Evolutionary conservation across 768 basidiomycete genomes (phyloP), one percentile per base, ranked within the genome.

Genomic region (Naematelia aurantialba): DNA sequence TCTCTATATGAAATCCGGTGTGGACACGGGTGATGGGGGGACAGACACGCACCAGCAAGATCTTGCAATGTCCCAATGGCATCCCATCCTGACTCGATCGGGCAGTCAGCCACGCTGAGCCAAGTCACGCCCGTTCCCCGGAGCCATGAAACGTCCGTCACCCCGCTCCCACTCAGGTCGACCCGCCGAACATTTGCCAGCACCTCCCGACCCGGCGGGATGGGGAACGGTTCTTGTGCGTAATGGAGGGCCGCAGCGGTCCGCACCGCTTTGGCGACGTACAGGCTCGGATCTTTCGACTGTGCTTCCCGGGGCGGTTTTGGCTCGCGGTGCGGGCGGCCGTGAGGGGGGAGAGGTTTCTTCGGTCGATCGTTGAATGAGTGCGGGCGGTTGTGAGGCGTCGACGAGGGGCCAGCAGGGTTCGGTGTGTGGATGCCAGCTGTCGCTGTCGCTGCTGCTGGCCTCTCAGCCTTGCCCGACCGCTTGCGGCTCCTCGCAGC

Each of bases 251-350:
- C 71, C 2, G 61, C 58, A 19, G 68, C 45, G 5, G 66, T 62
- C 10, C 68, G 61, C 54, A 73, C 67, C 4, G 71, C 71, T 61
- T 73, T 73, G 3, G 71, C 68, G 22, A 60, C 57, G 48, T 67
- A 73, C n/a, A 55, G 55, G 12, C 50, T 61, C 3, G 66, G 66
- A 57, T 73, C 68, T 27, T 50, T 50, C 14, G 48, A 27, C 48
- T 5, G 48, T 17, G 12, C 22, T 22, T 10, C 48, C 19, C 13
- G 30, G 3, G 57, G 52, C 2, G 52, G 52, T n/a, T 54, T 21
- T 26, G 25, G 11, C 34, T 3, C 17, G 48, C 14, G 27, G 24
- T n/a, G 8, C 14, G 5, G 48, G 27, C 11, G 48, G 48, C 5
- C n/a, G 19, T 24, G 48, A n/a, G 17, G 17, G 22, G 48, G 48